Base-by-base conservation (phyloP, 202 grass and related monocot species). In the Zizania palustris region DNA sequence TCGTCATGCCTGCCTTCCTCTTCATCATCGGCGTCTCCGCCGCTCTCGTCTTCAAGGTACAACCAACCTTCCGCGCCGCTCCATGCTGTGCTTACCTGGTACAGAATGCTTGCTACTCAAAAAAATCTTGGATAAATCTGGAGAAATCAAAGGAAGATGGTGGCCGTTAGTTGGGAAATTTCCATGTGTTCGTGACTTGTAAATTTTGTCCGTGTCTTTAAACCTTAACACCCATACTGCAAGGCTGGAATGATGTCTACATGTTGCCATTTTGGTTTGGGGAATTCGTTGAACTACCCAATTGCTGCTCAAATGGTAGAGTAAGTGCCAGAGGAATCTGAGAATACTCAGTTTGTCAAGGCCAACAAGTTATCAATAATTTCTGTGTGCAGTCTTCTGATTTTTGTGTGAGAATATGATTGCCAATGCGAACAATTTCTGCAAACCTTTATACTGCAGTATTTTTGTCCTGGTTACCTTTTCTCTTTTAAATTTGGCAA, bases 1-100 rank as follows among this genome's bases (percentile, higher is more conserved):
- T 94, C 76, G 91, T 98, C 75, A 92, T 94, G 95, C 95, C 91
- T 11, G 83, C 80, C 63, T 98, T 98, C 81, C 92, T 98, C 85
- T 98, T 94, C 87, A 92, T 92, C 73, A 90, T 98, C 4, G 95
- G 95, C 18, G 59, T 95, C 39, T 94, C 89, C 37, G 84, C 87
- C 11, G 91, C 95, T 45, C 87, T 95, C 65, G 95, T 98, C 13
- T 98, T 90, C 85, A 92, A 95, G 91, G 91, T 92, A 77, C 11
- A 13, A 28, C 11, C 13, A 16, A 53, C 33, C n/a, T 5, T 69
- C 22, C 38, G 4, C 33, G 65, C 65, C 65, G 74, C 11, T 76
- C n/a, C 7, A 9, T 67, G 9, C 63, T 44, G 19, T 82, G 48
- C 41, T 60, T 54, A 13, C 3, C 15, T 36, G 15, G 34, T 45